Base-by-base conservation (phyloP, 1,284 basidiomycete genomes). In the Puccinia hordei region DNA sequence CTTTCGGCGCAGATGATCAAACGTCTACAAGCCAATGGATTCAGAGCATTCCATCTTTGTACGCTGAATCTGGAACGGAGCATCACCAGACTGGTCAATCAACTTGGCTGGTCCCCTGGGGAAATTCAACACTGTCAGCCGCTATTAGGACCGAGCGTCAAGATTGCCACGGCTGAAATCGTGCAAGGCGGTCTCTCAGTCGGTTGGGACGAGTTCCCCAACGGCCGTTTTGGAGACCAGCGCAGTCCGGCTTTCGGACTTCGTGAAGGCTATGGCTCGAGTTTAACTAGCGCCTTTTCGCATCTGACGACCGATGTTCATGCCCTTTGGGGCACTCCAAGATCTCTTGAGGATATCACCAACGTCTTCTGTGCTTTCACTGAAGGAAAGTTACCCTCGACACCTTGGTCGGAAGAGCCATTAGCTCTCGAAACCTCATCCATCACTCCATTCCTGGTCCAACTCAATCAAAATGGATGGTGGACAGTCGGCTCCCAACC, bases 401-500 rank as follows among this genome's bases (percentile, higher is more conserved):
- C 95, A 1, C 97, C 97, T 0, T 99, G 98, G 88, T 98, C 94
- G 24, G 90, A 92, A 59, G 89, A 89, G 0, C 92, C 95, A 0
- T 88, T 98, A 22, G 93, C 92, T 33, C 88, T 90, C 3, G 97
- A 99, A 87, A 95, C 96, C 0, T 85, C 88, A 49, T 89, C 90
- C 74, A 98, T 99, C 81, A 88, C 97, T 19, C 87, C 90, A 1
- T 89, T 93, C 82, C 89, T 99, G 22, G 89, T 93, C 82, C 87
- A 87, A 74, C 88, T 99, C 78, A 99, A 93, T 8, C 85, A 87
- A 55, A 87, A 87, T 80, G 91, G 92, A 2, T 93, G 93, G 90
- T 97, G 96, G 93, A 98, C 97, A 3, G 93, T 99, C 35, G 94
- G 94, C 10, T 98, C 95, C 24, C 97, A 99, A 86, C 96, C 97